Base-by-base conservation (phyloP, 2,329 filamentous ascomycete species). In the Rutstroemia sp. region DNA sequence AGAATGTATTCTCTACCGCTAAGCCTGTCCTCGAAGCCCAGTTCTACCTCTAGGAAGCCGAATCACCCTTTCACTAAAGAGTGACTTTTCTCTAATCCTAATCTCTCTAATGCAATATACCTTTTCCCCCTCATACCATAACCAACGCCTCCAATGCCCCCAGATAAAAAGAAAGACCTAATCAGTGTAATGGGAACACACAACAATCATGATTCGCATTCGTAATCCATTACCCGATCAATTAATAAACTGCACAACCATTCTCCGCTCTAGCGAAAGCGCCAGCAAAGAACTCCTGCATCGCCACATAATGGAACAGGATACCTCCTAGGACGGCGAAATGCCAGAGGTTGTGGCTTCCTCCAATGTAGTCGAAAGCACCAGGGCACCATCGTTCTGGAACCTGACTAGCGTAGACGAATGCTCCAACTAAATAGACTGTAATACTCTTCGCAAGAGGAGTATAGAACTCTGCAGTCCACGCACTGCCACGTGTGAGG, bases 291-390 rank as follows among this genome's bases (percentile, higher is more conserved):
- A 99, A 94, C 56, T 91, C 82, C 72, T 96, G 89, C 92, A 99
- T 96, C 18, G 94, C 94, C 21, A 81, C 80, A 73, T 97, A 99
- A 72, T 99, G 94, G 71, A 96, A 97, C n/a, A 97, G 73, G 57
- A 99, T 99, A 10, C 94, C 94, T 16, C 92, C 90, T 27, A 99
- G 76, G 10, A 99, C 94, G 7, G 94, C 94, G 37, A 95, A 74
- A 72, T 99, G 94, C 94, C 94, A 99, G 58, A 99, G 84, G 72
- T 99, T 99, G 74, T 99, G 94, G 71, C 90, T 95, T 47, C 90
- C 92, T 41, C 94, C 94, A 42, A 95, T 80, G 70, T 97, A 97
- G 72, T 99, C 94, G 66, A 99, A 99, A 70, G 87, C 83, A 50
- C 94, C 94, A 0, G 94, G 94, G 65, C 80, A 87, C 88, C 91